Percentiles rank a stretch among this genome's conserved stretches.
These are phyloP conservation scores for Fusarium compactum DNA, from an alignment of 2,329 filamentous ascomycete species.

Conservation along the genomic window DNA sequence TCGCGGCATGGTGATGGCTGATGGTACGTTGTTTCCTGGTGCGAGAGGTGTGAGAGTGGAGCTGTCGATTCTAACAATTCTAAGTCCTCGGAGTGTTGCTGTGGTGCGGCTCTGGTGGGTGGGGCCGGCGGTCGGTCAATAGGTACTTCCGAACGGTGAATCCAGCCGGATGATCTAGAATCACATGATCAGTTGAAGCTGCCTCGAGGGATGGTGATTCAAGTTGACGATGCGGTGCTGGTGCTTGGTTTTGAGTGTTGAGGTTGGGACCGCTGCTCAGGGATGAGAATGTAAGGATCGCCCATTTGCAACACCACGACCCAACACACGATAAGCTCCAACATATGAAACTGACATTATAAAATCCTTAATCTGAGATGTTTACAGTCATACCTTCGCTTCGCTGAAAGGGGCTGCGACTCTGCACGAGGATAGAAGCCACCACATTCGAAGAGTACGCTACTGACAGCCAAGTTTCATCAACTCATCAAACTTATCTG, in stretches of 20 bases:
- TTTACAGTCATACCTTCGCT: rapidly evolving
- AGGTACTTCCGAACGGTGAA: too few species aligned
- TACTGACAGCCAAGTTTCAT: too few species aligned
- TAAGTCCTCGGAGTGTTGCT: rapidly evolving
- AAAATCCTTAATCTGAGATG: rapidly evolving
- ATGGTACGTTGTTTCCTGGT: too few species aligned
- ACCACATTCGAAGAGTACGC: rapidly evolving
- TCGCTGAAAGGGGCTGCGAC: rapidly evolving
- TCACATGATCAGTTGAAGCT: background rate
- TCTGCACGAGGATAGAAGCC: background rate
- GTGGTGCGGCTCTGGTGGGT: background rate
- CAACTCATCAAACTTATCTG: rapidly evolving
- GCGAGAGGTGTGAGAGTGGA: too few species aligned
- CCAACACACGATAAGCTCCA: too few species aligned
- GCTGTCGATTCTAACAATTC: background rate
- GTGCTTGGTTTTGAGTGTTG: rapidly evolving
- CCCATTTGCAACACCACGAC: background rate
- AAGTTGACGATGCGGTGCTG: background rate
- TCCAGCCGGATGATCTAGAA: background rate
- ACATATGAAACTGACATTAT: background rate
- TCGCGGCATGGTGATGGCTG: too few species aligned
- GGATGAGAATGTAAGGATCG: rapidly evolving
- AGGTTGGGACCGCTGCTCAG: rapidly evolving
- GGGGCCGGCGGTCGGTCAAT: too few species aligned
- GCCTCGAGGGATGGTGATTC: background rate